Percentiles rank a stretch among this genome's conserved stretches.
phyloP scores from a whole-genome alignment of 805 yeast genomes.

The Candida stauntonica region DNA sequence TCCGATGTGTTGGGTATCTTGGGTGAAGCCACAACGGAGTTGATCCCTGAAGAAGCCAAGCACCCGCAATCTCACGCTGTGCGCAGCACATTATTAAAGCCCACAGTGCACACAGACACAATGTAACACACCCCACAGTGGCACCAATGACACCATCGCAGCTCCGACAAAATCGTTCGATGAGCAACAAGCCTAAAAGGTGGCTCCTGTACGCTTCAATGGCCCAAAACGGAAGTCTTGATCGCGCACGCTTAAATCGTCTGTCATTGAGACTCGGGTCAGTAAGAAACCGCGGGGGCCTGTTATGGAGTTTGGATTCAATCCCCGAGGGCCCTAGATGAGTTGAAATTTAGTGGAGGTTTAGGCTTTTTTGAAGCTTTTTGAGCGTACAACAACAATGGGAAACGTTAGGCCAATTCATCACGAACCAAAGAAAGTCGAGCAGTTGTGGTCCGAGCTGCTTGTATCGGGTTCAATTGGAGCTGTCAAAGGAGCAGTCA shows the following conservation, averaged over 20 bases:
- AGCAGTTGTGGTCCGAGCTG: constrained; percentile 34
- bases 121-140: neutral
- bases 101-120: too few relatives aligned
- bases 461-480: constrained; percentile 37
- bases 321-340: too few relatives aligned
- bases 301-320: too few relatives aligned
- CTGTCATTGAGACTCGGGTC: neutral
- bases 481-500: constrained; percentile 37
- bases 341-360: too few relatives aligned
- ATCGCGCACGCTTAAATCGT: neutral
- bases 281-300: neutral
- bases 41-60: neutral
- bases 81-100: too few relatives aligned
- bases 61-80: too few relatives aligned
- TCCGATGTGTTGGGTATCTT: neutral
- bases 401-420: constrained; percentile 32
- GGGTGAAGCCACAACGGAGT: neutral
- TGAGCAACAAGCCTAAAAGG: too few relatives aligned
- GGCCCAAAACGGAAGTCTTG: neutral
- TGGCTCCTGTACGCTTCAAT: neutral
- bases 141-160: neutral
- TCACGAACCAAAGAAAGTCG: constrained; percentile 33
- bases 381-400: constrained; percentile 9
- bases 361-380: too few relatives aligned
- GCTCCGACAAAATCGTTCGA: neutral